Evolutionary conservation across 352 stramenopile genomes (phyloP), one percentile per base, ranked within the genome.

Genomic region (Pythium aristosporum): DNA sequence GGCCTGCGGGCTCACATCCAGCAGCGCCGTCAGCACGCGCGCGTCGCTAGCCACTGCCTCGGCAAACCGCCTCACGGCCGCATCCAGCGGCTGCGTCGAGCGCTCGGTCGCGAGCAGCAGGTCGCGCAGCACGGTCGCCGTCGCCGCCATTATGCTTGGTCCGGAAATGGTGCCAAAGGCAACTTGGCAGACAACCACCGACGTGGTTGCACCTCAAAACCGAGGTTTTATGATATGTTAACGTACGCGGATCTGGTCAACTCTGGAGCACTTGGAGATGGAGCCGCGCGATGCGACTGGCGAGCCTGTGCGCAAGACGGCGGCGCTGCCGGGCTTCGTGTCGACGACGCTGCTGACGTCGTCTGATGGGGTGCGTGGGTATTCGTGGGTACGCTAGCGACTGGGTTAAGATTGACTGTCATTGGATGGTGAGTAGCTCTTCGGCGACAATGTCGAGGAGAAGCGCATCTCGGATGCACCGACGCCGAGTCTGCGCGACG

Each of bases 361-460:
- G 7, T 88, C 85, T 0, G 87, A 96, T 73, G 85, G 83, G 10
- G 87, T 96, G 54, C 47, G 82, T 77, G 6, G 34, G 4, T 11
- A 2, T n/a, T 39, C 13, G 0, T 13, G 44, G 9, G 8, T 39
- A 25, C 50, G 21, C 37, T 43, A 15, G 10, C 32, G 37, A 11
- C 13, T 23, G 43, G 28, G 5, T 34, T 12, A 49, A 16, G 32
- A 3, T 48, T 41, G 18, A 43, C 16, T 23, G 5, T 23, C n/a
- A 0, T 18, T 54, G 51, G 21, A 25, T 62, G 13, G 2, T 48
- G 25, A 44, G 30, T 73, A 96, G 87, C 81, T 96, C 61, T 96
- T 96, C 47, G 87, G 87, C 12, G 85, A 96, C 68, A 92, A 96
- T 52, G 81, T 89, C 20, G 83, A 94, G 61, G 87, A 96, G 69